Evolutionary conservation across 768 basidiomycete species (phyloP), one percentile per base, ranked within the genome.

Genomic region (Boletus eberwhitei): DNA sequence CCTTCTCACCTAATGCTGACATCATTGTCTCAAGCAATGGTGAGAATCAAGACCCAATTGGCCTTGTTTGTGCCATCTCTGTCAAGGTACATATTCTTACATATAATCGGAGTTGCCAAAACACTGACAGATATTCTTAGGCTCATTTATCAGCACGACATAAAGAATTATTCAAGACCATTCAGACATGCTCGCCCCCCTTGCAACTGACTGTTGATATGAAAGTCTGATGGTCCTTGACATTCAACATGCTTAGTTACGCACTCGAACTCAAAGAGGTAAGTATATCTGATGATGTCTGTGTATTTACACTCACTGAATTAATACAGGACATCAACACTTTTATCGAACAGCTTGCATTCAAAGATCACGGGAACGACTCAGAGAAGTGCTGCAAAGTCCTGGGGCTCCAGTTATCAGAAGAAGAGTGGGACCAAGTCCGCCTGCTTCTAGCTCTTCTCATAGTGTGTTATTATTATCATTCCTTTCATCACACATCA

Each of bases 171-270:
- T 58, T 58, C 22, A 47, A 32, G 40, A 57, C 31, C n/a, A 39
- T 55, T 34, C 53, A 58, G 21, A 48, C 39, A 41, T 1, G 8
- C 48, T 37, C 22, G 0, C 48, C 26, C 19, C 50, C 45, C 11
- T 24, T 57, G 31, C 52, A 57, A 48, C 48, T 57, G 8, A 17
- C 16, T 5, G 4, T 58, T 12, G 21, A 50, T 37, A 54, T 54
- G 48, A 54, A 58, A 45, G 55, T 56, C 26, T 35, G 3, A 42
- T 56, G 55, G 45, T 52, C 50, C 26, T 56, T 13, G 3, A 48
- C 50, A 32, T 56, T 56, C 45, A 26, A 14, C 24, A 56, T 56
- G 45, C 35, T 56, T 21, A 51, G 39, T 32, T 16, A 8, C 2
- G 35, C 38, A 21, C 32, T 55, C 1, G 17, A 50, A 50, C 37